Conservation (phyloP, 805 yeast genomes). For the Saccharomycopsis lassenensis region DNA sequence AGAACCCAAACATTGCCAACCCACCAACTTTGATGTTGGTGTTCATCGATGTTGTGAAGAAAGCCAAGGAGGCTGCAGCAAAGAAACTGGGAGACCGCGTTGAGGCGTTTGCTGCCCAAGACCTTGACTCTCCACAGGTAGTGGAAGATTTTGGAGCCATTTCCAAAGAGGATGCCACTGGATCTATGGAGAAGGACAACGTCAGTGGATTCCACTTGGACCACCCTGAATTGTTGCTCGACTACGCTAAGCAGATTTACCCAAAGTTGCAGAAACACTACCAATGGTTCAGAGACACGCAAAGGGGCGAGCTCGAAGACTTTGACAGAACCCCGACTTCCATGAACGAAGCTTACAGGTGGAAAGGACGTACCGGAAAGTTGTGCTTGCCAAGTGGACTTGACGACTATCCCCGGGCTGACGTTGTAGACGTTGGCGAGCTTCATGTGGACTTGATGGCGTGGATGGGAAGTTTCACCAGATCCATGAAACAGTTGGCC, state of each 20-base stretch:
- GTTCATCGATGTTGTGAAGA: slow-evolving; percentile 45
- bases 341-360: slow-evolving; percentile 53
- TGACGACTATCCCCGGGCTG: slow-evolving; percentile 89
- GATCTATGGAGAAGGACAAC: slow-evolving; percentile 19
- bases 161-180: slow-evolving; percentile 1
- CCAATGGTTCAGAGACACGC: slow-evolving; percentile 77
- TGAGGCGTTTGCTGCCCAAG: slow-evolving; percentile 19
- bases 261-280: slow-evolving; percentile 70
- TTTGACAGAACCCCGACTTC: slow-evolving; percentile 52
- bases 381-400: slow-evolving; percentile 90
- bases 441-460: slow-evolving; percentile 79
- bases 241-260: slow-evolving; percentile 55
- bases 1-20: slow-evolving; percentile 82
- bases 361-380: slow-evolving; percentile 83
- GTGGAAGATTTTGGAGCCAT: slow-evolving; percentile 19
- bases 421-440: slow-evolving; percentile 76
- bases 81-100: neutral
- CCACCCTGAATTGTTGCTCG: slow-evolving; percentile 46
- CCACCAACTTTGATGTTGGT: slow-evolving; percentile 89
- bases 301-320: slow-evolving; percentile 60
- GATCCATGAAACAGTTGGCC: slow-evolving; percentile 69
- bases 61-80: slow-evolving; percentile 25
- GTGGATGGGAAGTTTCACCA: slow-evolving; percentile 92
- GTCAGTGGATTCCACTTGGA: slow-evolving; percentile 43
- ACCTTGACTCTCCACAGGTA: slow-evolving; percentile 25